A percentile compares a stretch with the other conserved stretches of the same genome.
Evolutionary conservation across 1,284 basidiomycete species (phyloP).

Genomic region (Ceratobasidium sp.): DNA sequence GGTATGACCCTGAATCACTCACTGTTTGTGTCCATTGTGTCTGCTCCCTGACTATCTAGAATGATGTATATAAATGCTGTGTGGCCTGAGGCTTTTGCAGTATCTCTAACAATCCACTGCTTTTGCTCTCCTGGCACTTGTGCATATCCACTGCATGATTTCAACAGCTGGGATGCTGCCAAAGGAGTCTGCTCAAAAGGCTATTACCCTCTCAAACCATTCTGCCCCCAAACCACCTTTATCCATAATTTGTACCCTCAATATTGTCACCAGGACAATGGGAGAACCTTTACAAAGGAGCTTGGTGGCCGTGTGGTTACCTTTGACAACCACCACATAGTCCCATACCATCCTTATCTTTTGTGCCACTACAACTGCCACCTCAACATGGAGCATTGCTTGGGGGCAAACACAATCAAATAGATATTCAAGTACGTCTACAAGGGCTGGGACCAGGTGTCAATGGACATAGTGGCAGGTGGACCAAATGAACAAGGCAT

Average conservation of each 20-base stretch:
- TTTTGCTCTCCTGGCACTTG: too few species aligned
- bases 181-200: constrained; percentile 56
- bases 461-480: constrained; percentile 52
- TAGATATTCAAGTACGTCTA: constrained; percentile 63
- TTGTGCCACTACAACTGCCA: constrained; percentile 58
- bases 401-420: constrained; percentile 56
- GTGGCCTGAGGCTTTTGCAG: too few species aligned
- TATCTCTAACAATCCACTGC: too few species aligned
- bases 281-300: constrained; percentile 7
- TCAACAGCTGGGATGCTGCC: neutral
- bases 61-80: too few species aligned
- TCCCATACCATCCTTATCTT: constrained; percentile 57
- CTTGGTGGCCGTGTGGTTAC: constrained; percentile 5
- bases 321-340: constrained; percentile 56
- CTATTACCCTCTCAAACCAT: constrained; percentile 56
- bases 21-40: too few species aligned
- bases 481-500: constrained; percentile 15
- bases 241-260: constrained; percentile 57
- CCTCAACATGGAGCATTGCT: constrained; percentile 60
- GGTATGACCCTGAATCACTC: too few species aligned
- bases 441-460: constrained; percentile 59
- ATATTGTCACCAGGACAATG: constrained; percentile 45
- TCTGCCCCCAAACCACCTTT: constrained; percentile 55
- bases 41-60: too few species aligned
- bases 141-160: too few species aligned